Conservation (phyloP, 441 rosid genomes). For the Brassica balearica region DNA sequence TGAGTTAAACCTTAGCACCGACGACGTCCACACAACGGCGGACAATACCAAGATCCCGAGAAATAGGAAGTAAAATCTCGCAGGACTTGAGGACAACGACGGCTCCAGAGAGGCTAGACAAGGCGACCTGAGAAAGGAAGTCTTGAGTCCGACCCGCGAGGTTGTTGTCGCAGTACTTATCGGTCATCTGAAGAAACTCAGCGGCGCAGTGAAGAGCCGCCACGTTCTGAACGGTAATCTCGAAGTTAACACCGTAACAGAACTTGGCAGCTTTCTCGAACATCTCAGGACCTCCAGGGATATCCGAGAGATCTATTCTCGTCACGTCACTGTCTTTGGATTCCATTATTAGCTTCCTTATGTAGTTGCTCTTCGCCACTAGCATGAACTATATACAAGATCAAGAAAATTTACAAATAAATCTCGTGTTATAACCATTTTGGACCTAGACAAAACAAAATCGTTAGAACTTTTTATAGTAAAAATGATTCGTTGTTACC, state of each 20-base stretch:
- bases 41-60: conserved; percentile 72
- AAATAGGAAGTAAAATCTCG: conserved; percentile 72
- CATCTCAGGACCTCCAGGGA: conserved; percentile 89
- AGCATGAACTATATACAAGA: conserved; percentile 67
- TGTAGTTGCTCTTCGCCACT: conserved; percentile 85
- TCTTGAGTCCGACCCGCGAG: conserved; percentile 84
- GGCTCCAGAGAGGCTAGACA: conserved; percentile 82
- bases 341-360: conserved; percentile 77
- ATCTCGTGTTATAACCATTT: not conserved
- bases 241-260: conserved; percentile 89
- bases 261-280: conserved; percentile 87
- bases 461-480: not conserved
- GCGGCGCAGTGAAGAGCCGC: conserved; percentile 87
- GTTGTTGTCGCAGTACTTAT: conserved; percentile 68
- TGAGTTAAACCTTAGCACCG: conserved; percentile 57
- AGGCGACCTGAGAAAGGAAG: conserved; percentile 80
- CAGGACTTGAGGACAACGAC: conserved; percentile 80
- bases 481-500: conserved; percentile 47
- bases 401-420: not conserved
- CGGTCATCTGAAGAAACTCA: conserved; percentile 82
- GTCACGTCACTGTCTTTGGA: conserved; percentile 66
- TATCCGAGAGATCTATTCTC: conserved; percentile 63
- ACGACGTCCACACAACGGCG: conserved; percentile 69
- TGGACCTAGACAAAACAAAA: not conserved
- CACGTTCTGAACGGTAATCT: conserved; percentile 83